Evolutionary conservation across 225 moss, liverwort and hornwort species (phyloP).

Genomic region (Neckera pumila): DNA sequence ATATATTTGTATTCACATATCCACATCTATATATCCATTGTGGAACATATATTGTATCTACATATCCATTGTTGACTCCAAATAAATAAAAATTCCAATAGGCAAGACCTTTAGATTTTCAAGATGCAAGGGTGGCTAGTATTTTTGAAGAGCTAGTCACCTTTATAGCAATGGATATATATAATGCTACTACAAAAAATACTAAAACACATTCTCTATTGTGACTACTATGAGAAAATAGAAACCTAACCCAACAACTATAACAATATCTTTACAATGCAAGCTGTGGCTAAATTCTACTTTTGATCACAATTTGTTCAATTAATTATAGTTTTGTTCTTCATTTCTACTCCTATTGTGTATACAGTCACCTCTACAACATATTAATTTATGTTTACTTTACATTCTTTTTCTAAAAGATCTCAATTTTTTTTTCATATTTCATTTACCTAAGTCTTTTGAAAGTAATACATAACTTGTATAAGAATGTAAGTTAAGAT

Average conservation of each 20-base stretch:
- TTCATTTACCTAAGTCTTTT: not conserved
- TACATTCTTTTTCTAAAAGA: not conserved
- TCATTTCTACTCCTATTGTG: not conserved
- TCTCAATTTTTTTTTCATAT: not conserved
- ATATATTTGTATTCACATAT: fast-evolving
- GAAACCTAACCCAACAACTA: not conserved
- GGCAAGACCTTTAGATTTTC: not conserved
- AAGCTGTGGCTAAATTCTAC: not conserved
- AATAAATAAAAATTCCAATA: not conserved
- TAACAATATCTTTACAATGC: fast-evolving
- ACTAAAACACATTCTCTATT: not conserved
- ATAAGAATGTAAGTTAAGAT: not conserved
- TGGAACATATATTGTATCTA: fast-evolving
- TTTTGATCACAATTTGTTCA: not conserved
- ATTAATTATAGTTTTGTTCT: not conserved
- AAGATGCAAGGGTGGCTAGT: fast-evolving
- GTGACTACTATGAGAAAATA: not conserved
- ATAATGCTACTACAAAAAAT: not conserved
- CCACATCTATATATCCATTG: fast-evolving
- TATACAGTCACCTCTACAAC: fast-evolving
- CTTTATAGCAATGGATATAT: not conserved
- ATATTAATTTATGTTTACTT: fast-evolving
- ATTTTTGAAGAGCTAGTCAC: not conserved
- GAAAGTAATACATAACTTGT: not conserved
- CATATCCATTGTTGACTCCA: fast-evolving